A percentile compares a stretch with the other conserved stretches of the same genome.
Evolutionary conservation across 2,329 filamentous ascomycete species (phyloP).

Genomic region (Ophiocordyceps camponoti-floridani): DNA sequence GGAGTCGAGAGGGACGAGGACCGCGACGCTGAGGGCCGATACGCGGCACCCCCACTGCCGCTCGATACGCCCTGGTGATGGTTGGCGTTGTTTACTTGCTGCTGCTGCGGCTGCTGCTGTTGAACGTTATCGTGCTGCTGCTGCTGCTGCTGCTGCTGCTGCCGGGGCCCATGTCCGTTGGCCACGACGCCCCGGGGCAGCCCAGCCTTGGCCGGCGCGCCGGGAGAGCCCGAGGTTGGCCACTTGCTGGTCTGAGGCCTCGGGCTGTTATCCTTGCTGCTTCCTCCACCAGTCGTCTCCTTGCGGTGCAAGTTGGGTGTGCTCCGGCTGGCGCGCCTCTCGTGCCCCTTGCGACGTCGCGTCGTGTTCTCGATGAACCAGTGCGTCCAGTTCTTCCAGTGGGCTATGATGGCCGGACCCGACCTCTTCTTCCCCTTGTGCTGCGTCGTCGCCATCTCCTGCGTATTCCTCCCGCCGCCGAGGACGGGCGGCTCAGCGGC

Average conservation of each 20-base stretch:
- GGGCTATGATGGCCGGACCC: slow-evolving; percentile 38
- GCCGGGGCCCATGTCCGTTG: slow-evolving; percentile 24
- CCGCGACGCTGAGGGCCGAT: slow-evolving; percentile 7
- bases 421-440: slow-evolving; percentile 37
- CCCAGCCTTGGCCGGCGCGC: slow-evolving; percentile 19
- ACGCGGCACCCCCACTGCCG: slow-evolving; percentile 2
- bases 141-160: not conserved
- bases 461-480: slow-evolving; percentile 4
- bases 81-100: too few relatives aligned
- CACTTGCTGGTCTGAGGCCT: slow-evolving; percentile 44
- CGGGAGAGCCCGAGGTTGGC: slow-evolving; percentile 19
- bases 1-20: slow-evolving; percentile 9
- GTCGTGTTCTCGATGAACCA: slow-evolving; percentile 44
- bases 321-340: slow-evolving; percentile 35
- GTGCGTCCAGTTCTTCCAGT: slow-evolving; percentile 47
- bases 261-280: slow-evolving; percentile 33
- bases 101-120: not conserved
- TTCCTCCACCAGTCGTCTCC: slow-evolving; percentile 20
- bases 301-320: slow-evolving; percentile 40
- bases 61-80: not conserved
- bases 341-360: slow-evolving; percentile 27
- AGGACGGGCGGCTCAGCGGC: slow-evolving; percentile 31
- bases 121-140: not conserved
- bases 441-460: slow-evolving; percentile 8
- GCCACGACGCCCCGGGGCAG: slow-evolving; percentile 32